Conservation (phyloP, 78 protist genomes). For the Dictyostelium intermedium region DNA sequence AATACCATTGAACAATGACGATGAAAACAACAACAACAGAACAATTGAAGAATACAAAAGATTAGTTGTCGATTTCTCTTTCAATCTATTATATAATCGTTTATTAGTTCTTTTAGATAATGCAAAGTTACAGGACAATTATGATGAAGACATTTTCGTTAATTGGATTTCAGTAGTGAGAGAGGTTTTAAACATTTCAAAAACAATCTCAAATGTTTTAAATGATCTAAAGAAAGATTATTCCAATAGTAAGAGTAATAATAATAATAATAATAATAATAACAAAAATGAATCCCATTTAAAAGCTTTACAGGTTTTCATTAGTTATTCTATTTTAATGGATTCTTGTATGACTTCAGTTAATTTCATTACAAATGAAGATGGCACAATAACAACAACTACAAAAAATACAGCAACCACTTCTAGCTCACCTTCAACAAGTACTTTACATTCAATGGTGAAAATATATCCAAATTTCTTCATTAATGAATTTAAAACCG, state of each 20-base stretch:
- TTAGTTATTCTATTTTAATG: not conserved
- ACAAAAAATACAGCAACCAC: not conserved
- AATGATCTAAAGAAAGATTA: not conserved
- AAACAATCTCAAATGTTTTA: not conserved
- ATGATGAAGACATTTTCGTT: not conserved
- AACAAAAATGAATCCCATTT: not conserved
- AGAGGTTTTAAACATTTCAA: constrained; percentile 14
- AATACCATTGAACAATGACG: not conserved
- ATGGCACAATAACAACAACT: not conserved
- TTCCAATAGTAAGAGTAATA: not conserved
- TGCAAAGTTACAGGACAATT: not conserved
- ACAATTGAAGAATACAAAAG: not conserved
- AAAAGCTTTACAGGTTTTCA: not conserved
- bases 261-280: no score
- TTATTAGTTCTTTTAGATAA: not conserved
- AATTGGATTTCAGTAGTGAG: constrained; percentile 39
- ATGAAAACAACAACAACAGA: not conserved
- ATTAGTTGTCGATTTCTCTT: not conserved
- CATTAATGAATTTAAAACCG: not conserved
- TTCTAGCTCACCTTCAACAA: not conserved
- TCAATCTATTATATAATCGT: not conserved
- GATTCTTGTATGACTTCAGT: not conserved
- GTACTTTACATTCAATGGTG: not conserved
- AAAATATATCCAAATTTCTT: not conserved
- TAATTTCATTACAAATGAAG: not conserved